A percentile compares a stretch with the other conserved stretches of the same genome.
These are phyloP conservation scores for Stylonectria norvegica DNA, from an alignment of 2,329 filamentous ascomycete genomes.

Conservation along the genomic window DNA sequence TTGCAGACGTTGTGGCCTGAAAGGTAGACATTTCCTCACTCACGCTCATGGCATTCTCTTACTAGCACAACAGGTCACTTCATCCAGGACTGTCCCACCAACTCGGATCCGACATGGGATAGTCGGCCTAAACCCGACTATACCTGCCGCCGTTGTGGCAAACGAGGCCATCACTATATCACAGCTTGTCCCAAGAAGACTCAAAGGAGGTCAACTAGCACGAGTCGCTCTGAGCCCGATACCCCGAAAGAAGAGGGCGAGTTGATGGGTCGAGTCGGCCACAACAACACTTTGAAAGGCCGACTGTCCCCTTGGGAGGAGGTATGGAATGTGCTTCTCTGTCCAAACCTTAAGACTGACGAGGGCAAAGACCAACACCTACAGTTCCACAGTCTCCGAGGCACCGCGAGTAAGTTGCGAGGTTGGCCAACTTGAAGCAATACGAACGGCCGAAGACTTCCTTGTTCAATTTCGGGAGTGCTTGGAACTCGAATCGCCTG, in stretches of 20 bases:
- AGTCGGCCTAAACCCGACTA: constrained; percentile 8
- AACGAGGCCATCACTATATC: constrained; percentile 11
- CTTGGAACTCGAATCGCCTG: too few relatives aligned
- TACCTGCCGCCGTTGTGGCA: constrained; percentile 16
- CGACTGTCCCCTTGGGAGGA: constrained; percentile 27
- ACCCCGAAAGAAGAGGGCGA: background rate
- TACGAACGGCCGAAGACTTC: background rate
- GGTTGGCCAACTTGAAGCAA: too few relatives aligned
- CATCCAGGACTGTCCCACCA: constrained; percentile 14
- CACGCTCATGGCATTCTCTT: background rate
- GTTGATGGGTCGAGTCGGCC: background rate
- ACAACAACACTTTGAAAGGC: constrained; percentile 7
- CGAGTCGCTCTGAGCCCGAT: too few relatives aligned
- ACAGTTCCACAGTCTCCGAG: too few relatives aligned
- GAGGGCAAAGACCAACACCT: background rate
- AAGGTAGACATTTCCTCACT: constrained; percentile 6
- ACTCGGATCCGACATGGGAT: constrained; percentile 1
- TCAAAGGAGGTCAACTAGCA: too few relatives aligned
- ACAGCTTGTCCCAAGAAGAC: constrained; percentile 11
- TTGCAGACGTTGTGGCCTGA: constrained; percentile 10
- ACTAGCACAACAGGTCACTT: constrained; percentile 14
- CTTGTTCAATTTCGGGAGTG: too few relatives aligned
- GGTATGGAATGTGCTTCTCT: background rate
- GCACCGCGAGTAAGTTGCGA: too few relatives aligned
- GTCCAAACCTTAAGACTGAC: background rate